Conservation (phyloP, 2,329 filamentous ascomycete genomes). For the Cyphellophora europaea region DNA sequence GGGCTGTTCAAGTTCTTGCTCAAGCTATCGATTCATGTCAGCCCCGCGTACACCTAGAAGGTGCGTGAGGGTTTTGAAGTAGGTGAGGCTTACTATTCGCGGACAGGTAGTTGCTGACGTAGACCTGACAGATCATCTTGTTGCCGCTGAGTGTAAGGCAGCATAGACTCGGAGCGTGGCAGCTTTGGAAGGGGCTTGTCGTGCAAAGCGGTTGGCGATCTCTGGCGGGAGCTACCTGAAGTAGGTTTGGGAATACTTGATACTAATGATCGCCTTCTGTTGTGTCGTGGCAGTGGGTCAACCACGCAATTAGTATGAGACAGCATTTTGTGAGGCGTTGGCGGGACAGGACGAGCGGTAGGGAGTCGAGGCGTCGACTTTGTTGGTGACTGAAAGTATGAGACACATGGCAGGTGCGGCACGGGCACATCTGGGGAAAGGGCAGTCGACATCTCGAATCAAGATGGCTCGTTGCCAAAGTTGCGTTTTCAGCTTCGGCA, state of each 20-base stretch:
- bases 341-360: too few relatives aligned
- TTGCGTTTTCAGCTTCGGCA: too few relatives aligned
- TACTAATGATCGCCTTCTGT: conserved; percentile 7
- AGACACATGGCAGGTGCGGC: too few relatives aligned
- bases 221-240: conserved; percentile 8
- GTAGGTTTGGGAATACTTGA: conserved; percentile 11
- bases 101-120: conserved; percentile 7
- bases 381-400: too few relatives aligned
- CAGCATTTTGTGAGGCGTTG: too few relatives aligned
- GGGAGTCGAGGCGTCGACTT: too few relatives aligned
- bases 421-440: too few relatives aligned
- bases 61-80: background rate
- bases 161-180: conserved; percentile 2
- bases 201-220: conserved; percentile 5
- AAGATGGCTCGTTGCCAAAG: too few relatives aligned
- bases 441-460: too few relatives aligned
- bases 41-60: background rate
- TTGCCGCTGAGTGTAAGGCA: conserved; percentile 7
- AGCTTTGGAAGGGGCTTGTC: background rate
- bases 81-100: conserved; percentile 1
- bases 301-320: conserved; percentile 2
- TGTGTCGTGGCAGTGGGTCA: conserved; percentile 3
- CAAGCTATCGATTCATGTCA: background rate
- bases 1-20: background rate
- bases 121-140: conserved; percentile 8